Percentiles rank a stretch among this genome's conserved stretches.
Conservation (phyloP, 371 early-diverging fungal species). For the Saksenaea oblongispora region DNA sequence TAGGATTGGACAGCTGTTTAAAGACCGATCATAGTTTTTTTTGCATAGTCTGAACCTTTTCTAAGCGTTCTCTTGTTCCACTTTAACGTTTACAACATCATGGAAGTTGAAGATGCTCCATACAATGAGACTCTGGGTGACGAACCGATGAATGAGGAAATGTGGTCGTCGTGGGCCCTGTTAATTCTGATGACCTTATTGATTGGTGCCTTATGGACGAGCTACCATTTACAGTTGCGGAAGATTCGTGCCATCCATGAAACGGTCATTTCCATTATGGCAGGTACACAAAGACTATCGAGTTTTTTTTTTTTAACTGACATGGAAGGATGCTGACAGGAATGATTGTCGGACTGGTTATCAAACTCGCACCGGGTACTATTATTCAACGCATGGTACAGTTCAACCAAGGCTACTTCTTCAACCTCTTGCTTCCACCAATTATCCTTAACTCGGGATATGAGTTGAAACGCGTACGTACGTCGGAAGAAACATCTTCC, state of each 20-base stretch:
- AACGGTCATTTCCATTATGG: conserved; percentile 89
- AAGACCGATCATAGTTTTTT: neutral
- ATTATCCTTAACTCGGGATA: conserved; percentile 96
- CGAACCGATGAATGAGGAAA: conserved; percentile 67
- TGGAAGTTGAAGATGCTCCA: conserved; percentile 21
- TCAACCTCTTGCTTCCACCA: conserved; percentile 93
- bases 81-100: neutral
- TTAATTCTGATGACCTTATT: conserved; percentile 84
- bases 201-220: conserved; percentile 80
- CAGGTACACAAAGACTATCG: conserved; percentile 50
- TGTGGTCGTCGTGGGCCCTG: conserved; percentile 82
- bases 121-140: conserved; percentile 25
- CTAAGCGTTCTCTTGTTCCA: neutral
- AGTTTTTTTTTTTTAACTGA: neutral
- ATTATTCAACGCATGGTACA: conserved; percentile 84
- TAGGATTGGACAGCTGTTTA: too few species aligned
- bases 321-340: conserved; percentile 39
- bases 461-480: conserved; percentile 78
- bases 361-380: conserved; percentile 72
- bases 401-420: conserved; percentile 90
- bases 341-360: conserved; percentile 84
- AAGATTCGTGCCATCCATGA: conserved; percentile 90
- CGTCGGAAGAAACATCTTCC: neutral
- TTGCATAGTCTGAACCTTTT: neutral
- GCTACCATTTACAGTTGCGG: conserved; percentile 83